These are phyloP conservation scores for Corinectria fuckeliana DNA, from an alignment of 2,329 filamentous ascomycete species.

Conservation along the genomic window DNA sequence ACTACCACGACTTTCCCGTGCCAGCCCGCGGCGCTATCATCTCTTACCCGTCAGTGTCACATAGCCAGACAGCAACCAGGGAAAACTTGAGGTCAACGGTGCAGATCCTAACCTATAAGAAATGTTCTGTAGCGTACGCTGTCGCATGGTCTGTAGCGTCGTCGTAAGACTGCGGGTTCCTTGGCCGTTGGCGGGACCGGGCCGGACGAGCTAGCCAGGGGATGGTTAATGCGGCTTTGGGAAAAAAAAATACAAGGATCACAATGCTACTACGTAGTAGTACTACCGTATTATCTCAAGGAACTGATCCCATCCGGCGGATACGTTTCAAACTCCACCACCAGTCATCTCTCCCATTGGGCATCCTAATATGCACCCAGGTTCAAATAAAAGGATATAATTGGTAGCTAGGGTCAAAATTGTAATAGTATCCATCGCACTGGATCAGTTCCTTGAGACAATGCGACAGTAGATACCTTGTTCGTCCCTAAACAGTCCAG, in stretches of 20 bases:
- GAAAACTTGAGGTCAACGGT: background rate
- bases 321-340: too few species aligned
- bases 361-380: too few species aligned
- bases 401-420: too few species aligned
- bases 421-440: too few species aligned
- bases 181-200: background rate
- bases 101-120: background rate
- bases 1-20: background rate
- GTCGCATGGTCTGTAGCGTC: background rate
- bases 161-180: constrained; percentile 1
- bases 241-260: background rate
- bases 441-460: too few species aligned
- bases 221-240: background rate
- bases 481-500: background rate
- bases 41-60: background rate
- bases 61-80: background rate
- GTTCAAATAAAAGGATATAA: too few species aligned
- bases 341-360: too few species aligned
- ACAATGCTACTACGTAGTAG: background rate
- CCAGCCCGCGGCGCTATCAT: background rate
- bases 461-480: too few species aligned
- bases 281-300: too few species aligned
- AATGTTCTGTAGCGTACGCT: background rate
- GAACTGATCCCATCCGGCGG: too few species aligned
- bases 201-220: background rate